phyloP scores from a whole-genome alignment of 208 protist genomes.

The Hexamita inflata region DNA sequence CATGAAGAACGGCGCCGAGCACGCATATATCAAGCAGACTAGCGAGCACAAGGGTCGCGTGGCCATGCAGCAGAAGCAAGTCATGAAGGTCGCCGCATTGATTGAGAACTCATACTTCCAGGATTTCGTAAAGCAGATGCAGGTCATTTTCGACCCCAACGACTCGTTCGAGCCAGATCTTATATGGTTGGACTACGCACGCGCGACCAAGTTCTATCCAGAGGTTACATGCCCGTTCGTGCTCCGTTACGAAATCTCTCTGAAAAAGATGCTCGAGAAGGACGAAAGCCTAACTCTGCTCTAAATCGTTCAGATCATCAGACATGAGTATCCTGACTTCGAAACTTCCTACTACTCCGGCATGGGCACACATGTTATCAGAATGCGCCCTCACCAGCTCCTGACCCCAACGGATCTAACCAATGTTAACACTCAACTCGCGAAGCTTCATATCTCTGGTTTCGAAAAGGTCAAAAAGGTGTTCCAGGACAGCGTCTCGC shows the following conservation, averaged over 20 bases:
- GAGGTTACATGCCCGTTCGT: neutral
- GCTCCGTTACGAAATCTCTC: neutral
- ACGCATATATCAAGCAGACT: slow-evolving; percentile 58
- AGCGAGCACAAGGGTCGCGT: slow-evolving; percentile 54
- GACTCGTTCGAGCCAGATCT: too few species aligned
- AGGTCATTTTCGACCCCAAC: neutral
- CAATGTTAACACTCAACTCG: neutral
- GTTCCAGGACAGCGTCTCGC: neutral
- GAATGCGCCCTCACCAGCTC: neutral
- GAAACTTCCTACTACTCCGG: neutral
- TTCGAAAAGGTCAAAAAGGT: neutral
- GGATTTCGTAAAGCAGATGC: slow-evolving; percentile 46
- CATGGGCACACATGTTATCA: neutral
- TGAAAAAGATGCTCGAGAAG: neutral
- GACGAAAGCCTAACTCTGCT: neutral
- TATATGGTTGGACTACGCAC: neutral
- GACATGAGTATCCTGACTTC: neutral
- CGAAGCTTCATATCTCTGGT: neutral
- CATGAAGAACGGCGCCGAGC: slow-evolving; percentile 31
- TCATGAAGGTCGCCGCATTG: slow-evolving; percentile 32
- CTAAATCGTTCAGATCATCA: neutral
- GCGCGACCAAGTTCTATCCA: neutral
- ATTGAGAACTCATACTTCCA: slow-evolving; percentile 84
- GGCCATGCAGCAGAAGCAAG: neutral
- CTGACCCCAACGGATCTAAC: neutral